These are phyloP conservation scores for Termitomyces sp. DNA, from an alignment of 768 basidiomycete species.

Conservation along the genomic window DNA sequence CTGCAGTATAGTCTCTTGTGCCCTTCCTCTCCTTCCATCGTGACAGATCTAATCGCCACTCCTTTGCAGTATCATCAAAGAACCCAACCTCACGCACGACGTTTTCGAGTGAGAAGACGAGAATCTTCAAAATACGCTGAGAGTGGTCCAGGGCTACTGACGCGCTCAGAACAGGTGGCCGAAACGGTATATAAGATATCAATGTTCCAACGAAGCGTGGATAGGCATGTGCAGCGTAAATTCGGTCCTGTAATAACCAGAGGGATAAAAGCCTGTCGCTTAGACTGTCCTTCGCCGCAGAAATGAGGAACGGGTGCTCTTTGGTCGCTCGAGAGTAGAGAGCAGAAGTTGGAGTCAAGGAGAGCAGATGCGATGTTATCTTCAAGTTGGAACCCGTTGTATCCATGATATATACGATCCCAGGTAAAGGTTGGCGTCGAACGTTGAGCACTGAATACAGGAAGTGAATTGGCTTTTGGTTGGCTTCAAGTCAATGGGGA, in stretches of 20 bases:
- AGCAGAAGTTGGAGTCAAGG: not conserved
- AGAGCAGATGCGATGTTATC: constrained; percentile 12
- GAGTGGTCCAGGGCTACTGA: constrained; percentile 28
- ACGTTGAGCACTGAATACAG: too few relatives aligned
- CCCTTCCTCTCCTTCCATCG: constrained; percentile 51
- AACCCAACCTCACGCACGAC: constrained; percentile 55
- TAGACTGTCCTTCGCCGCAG: constrained; percentile 52
- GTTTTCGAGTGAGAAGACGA: constrained; percentile 54
- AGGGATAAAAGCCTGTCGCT: constrained; percentile 43
- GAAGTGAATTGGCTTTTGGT: too few relatives aligned
- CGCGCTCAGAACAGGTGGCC: constrained; percentile 23
- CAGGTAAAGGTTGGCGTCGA: not conserved
- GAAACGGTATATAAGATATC: constrained; percentile 56
- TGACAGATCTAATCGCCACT: constrained; percentile 41
- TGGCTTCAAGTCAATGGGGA: too few relatives aligned
- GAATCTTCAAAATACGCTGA: constrained; percentile 38
- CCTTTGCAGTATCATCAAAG: constrained; percentile 48
- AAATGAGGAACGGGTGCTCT: constrained; percentile 52
- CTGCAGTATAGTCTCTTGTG: constrained; percentile 69
- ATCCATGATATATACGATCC: not conserved
- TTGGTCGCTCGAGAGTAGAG: constrained; percentile 43
- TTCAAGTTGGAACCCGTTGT: not conserved
- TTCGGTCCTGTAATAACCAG: constrained; percentile 71
- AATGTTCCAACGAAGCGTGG: constrained; percentile 67
- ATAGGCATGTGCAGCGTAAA: constrained; percentile 73